Evolutionary conservation across 345 rosid genomes (phyloP), one percentile per base, ranked within the genome.

Genomic region (Tarenaya hassleriana): DNA sequence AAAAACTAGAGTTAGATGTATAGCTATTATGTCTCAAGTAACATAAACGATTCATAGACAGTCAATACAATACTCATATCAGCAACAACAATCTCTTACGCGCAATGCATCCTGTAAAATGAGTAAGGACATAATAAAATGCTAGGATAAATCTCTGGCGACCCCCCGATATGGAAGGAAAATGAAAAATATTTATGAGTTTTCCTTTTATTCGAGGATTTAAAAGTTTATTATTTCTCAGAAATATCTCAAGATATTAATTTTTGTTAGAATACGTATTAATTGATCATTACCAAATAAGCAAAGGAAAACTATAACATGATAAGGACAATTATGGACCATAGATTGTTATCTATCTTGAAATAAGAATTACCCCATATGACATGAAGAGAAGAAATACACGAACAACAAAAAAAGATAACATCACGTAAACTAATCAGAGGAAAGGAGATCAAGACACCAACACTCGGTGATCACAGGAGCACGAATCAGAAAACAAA

Each of bases 11-110:
- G 29, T 24, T 24, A 24, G 29, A 24, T 24, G 29, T 2, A 24
- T 24, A 24, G 29, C 29, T 24, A 24, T 24, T 24, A 24, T 5
- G 5, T 24, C 5, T 24, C 29, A 24, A 24, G 29, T 24, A 24
- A 24, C 5, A 24, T 5, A 24, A 14, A n/a, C 8, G 16, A 19
- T 8, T 58, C 10, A 12, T 38, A 38, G 37, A 29, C 0, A 43
- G 42, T 57, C 51, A 38, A 8, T 37, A 34, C 12, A 27, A 14
- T 65, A 65, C 41, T 45, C 43, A 4, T 29, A 38, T 50, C 32
- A 34, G 29, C 29, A 24, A 24, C 29, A 5, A 24, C 29, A 5
- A 24, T n/a, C n/a, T n/a, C n/a, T n/a, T n/a, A n/a, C n/a, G n/a
- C n/a, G n/a, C n/a, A n/a, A n/a, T n/a, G n/a, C n/a, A n/a, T 5